A percentile compares a stretch with the other conserved stretches of the same genome.
Evolutionary conservation across 768 basidiomycete species (phyloP).

Genomic region (Sarcomyxa edulis): DNA sequence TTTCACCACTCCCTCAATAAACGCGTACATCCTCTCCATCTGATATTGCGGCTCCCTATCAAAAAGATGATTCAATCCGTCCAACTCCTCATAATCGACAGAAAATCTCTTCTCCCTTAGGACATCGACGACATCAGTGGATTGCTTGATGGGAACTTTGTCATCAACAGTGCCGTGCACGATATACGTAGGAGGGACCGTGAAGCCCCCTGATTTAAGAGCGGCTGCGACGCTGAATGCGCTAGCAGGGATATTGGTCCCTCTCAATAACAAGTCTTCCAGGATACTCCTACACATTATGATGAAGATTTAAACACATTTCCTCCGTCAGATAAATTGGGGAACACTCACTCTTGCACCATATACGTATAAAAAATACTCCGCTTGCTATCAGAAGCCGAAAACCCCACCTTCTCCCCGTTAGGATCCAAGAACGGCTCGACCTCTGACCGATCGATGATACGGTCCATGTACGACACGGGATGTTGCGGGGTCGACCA

Average conservation of each 20-base stretch:
- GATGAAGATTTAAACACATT: background rate
- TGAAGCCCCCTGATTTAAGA: conserved; percentile 18
- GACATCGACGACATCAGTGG: conserved; percentile 26
- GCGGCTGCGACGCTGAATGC: conserved; percentile 23
- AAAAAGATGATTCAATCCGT: conserved; percentile 27
- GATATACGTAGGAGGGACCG: conserved; percentile 25
- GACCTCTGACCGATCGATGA: conserved; percentile 24
- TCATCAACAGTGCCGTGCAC: conserved; percentile 31
- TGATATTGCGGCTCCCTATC: conserved; percentile 22
- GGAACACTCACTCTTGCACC: conserved; percentile 30
- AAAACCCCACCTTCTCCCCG: conserved; percentile 16
- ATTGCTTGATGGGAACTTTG: conserved; percentile 27
- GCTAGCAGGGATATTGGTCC: conserved; percentile 22
- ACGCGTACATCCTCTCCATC: conserved; percentile 31
- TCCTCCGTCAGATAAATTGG: background rate
- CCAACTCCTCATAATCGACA: conserved; percentile 27
- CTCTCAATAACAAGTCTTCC: conserved; percentile 23
- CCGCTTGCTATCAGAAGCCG: conserved; percentile 19
- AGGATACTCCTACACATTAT: conserved; percentile 20
- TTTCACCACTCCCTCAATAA: conserved; percentile 18
- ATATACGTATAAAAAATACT: conserved; percentile 32
- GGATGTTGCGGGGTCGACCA: conserved; percentile 30
- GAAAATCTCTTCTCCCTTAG: conserved; percentile 15
- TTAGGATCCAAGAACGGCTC: conserved; percentile 24
- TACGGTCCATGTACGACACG: conserved; percentile 26